Evolutionary conservation across 805 yeast genomes (phyloP), one percentile per base, ranked within the genome.

Genomic region (Maudiozyma barnettii): DNA sequence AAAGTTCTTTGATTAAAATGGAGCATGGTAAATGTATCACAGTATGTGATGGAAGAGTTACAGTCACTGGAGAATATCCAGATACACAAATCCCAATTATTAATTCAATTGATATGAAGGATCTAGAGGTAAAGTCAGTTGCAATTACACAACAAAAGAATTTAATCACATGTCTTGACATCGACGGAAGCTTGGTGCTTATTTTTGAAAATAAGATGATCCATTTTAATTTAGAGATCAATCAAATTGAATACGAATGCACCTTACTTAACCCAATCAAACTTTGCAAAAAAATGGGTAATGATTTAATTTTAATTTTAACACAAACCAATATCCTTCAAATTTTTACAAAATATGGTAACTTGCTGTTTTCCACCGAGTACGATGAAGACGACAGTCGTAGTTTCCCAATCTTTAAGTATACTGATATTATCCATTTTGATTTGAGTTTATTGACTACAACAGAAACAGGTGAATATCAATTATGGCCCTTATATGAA

Each of bases 401-500:
- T 10, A 46, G 45, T 29, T 44, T 38, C 20, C 49, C 51, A 5
- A 16, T 33, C 5, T 51, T 50, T 18, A 45, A 51, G 13, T 54
- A 54, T 36, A 47, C 64, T 1, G 52, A 51, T 43, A 55, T 58
- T 48, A 33, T 52, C 1, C 51, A 49, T 22, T 35, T 52, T 10
- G 61, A 57, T 39, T 47, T 47, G 12, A 12, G 47, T 9, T 22
- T 61, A 16, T 38, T 63, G 5, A 38, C 56, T 2, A 50, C 51
- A 3, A 46, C 60, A 4, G 48, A 44, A 13, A 43, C 52, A 3
- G 68, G 67, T 5, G 43, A 51, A 6, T 57, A 58, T 29, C 58
- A 58, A 42, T 16, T 53, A 2, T 60, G 66, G 63, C 48, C 54
- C 26, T 45, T 60, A 22, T 64, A 65, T 64, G 56, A 56, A 50